Evolutionary conservation across 106 monocot species (phyloP).

Genomic region (Acorus gramineus): DNA sequence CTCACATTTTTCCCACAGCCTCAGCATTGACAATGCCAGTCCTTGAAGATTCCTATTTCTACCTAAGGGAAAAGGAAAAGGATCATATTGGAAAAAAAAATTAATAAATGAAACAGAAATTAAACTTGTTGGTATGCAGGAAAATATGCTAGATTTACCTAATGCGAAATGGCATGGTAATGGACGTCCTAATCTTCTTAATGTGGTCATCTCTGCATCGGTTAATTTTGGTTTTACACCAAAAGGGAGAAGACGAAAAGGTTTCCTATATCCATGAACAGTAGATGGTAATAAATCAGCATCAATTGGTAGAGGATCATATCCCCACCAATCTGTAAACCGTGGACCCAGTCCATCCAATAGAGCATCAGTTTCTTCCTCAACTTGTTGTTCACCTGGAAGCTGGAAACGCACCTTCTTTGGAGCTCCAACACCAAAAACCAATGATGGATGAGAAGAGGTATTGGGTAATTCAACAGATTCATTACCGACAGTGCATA

Average conservation of each 20-base stretch:
- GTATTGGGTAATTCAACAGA: slow-evolving; percentile 4
- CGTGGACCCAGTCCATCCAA: slow-evolving; percentile 91
- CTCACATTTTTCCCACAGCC: slow-evolving; percentile 95
- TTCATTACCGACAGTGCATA: slow-evolving; percentile 3
- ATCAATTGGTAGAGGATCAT: slow-evolving; percentile 75
- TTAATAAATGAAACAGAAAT: neutral
- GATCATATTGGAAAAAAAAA: neutral
- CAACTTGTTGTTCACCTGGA: slow-evolving; percentile 65
- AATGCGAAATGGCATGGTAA: slow-evolving; percentile 91
- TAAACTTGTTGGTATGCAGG: neutral
- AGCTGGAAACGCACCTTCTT: slow-evolving; percentile 61
- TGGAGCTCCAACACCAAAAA: slow-evolving; percentile 74
- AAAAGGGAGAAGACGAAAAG: slow-evolving; percentile 91
- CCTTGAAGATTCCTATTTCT: slow-evolving; percentile 92
- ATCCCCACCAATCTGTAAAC: slow-evolving; percentile 98
- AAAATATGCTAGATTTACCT: slow-evolving; percentile 25
- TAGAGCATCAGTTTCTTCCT: slow-evolving; percentile 63
- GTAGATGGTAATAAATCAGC: slow-evolving; percentile 81
- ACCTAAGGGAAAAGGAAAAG: slow-evolving; percentile 29
- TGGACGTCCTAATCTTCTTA: slow-evolving; percentile 63
- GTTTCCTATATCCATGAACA: slow-evolving; percentile 70
- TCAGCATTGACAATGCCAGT: slow-evolving; percentile 74
- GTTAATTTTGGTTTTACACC: slow-evolving; percentile 78
- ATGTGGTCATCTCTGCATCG: slow-evolving; percentile 73
- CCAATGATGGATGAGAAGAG: slow-evolving; percentile 19